Conservation (phyloP, 345 rosid genomes). For the Eucalyptus rudis region DNA sequence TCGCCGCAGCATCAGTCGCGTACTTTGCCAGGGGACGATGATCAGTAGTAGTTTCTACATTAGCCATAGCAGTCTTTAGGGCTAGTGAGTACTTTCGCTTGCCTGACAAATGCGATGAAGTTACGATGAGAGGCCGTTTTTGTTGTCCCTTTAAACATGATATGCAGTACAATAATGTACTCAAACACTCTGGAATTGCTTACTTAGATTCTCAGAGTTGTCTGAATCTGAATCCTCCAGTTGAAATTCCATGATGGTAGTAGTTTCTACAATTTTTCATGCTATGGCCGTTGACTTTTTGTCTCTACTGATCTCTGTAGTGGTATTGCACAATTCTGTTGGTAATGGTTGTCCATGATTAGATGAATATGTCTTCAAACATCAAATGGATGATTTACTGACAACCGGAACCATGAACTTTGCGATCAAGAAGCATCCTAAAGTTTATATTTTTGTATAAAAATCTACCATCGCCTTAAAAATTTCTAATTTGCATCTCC, state of each 20-base stretch:
- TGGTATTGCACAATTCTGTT: background rate
- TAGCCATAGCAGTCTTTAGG: background rate
- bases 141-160: background rate
- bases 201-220: background rate
- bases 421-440: background rate
- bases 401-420: background rate
- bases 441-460: background rate
- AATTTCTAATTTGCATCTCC: background rate
- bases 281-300: background rate
- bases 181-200: background rate
- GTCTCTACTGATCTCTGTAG: background rate
- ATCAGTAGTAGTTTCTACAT: no score
- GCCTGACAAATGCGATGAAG: background rate
- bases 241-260: background rate
- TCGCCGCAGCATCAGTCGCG: conserved; percentile 54
- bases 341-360: background rate
- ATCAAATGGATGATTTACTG: background rate
- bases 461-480: background rate
- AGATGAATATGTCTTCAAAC: background rate
- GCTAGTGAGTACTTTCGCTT: background rate
- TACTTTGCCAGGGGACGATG: conserved; percentile 40
- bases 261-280: background rate
- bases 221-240: background rate
- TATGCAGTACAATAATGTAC: background rate
- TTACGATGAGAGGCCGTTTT: background rate